Conservation (phyloP, 306 rosid species). For the Hippophae rhamnoides region DNA sequence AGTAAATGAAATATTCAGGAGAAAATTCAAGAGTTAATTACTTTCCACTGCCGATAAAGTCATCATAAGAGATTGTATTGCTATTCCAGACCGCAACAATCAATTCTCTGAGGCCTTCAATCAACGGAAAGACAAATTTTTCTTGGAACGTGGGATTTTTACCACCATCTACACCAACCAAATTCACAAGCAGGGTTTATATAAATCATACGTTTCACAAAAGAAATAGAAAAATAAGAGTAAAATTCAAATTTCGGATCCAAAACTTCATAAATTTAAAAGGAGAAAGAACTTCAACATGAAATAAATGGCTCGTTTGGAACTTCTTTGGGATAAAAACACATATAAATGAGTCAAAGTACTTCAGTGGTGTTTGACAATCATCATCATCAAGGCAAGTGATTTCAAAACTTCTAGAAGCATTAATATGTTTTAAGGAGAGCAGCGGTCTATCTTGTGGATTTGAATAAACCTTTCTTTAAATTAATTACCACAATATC, state of each 20-base stretch:
- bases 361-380: too few relatives aligned
- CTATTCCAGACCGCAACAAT: slow-evolving; percentile 76
- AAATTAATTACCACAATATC: too few relatives aligned
- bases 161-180: slow-evolving; percentile 52
- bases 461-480: too few relatives aligned
- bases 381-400: too few relatives aligned
- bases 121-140: slow-evolving; percentile 53
- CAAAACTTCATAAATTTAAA: background rate
- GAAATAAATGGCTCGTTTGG: background rate
- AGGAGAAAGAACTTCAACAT: background rate
- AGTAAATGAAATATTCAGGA: background rate
- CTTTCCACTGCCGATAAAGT: slow-evolving; percentile 79
- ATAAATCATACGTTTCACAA: background rate
- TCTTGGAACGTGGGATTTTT: slow-evolving; percentile 60
- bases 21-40: slow-evolving; percentile 14
- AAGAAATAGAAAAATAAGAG: background rate
- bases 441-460: too few relatives aligned
- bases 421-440: too few relatives aligned
- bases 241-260: slow-evolving; percentile 15
- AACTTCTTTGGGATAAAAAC: too few relatives aligned
- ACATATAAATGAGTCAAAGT: too few relatives aligned
- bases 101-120: slow-evolving; percentile 82
- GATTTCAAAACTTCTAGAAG: too few relatives aligned
- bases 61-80: slow-evolving; percentile 59
- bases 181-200: background rate